A percentile compares a stretch with the other conserved stretches of the same genome.
Conservation (phyloP, 257 asterid genomes). For the Solanum chmielewskii region DNA sequence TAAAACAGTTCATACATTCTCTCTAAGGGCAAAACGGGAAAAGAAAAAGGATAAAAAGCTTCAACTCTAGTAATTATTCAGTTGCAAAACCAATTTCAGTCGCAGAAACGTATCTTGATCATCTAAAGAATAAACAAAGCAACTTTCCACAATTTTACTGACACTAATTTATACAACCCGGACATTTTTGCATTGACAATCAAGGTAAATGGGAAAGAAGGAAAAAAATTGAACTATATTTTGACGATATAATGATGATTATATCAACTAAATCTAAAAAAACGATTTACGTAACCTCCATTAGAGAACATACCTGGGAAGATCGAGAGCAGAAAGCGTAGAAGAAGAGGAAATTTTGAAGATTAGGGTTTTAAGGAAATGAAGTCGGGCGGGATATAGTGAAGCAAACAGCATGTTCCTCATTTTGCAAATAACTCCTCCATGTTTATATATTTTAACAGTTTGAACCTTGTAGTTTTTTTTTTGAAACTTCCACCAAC, state of each 20-base stretch:
- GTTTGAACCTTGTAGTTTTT: neutral
- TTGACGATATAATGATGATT: neutral
- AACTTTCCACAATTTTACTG: neutral
- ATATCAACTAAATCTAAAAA: neutral
- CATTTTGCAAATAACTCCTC: neutral
- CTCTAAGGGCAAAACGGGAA: neutral
- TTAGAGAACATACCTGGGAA: neutral
- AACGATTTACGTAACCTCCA: neutral
- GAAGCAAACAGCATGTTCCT: neutral
- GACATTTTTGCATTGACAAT: neutral
- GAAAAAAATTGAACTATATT: neutral
- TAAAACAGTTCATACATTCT: neutral
- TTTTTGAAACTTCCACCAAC: neutral
- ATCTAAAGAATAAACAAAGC: neutral
- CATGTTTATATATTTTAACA: neutral
- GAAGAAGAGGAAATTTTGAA: neutral
- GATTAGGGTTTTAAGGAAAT: neutral
- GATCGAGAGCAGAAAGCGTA: neutral
- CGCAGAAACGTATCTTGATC: neutral
- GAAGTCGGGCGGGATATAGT: neutral
- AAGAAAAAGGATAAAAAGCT: neutral
- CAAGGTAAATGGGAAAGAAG: neutral
- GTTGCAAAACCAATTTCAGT: neutral
- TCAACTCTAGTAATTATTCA: neutral
- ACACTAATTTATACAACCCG: neutral